Conservation (phyloP, 176 grass and related monocot genomes). For the Calamus simplicifolius region DNA sequence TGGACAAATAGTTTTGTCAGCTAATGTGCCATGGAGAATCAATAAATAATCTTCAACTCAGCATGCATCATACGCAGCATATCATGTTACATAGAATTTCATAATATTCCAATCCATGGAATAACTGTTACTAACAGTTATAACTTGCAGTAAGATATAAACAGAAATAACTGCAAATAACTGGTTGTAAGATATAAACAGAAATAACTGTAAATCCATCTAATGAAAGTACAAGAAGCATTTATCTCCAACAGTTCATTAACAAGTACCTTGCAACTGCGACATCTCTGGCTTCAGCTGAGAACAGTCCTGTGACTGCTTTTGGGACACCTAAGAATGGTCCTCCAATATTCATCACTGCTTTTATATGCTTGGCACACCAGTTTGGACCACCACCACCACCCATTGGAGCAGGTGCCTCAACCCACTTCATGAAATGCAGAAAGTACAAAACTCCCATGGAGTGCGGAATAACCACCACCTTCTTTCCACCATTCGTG, state of each 20-base stretch:
- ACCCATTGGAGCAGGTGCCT: slow-evolving; percentile 85
- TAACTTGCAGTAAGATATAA: no score
- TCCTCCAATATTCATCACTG: slow-evolving; percentile 88
- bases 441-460: slow-evolving; percentile 98
- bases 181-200: no score
- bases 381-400: slow-evolving; percentile 83
- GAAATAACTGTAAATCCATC: no score
- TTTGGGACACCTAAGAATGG: slow-evolving; percentile 96
- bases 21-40: no score
- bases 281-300: slow-evolving; percentile 97
- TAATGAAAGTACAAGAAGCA: no score
- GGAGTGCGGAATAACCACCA: slow-evolving; percentile 94
- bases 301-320: slow-evolving; percentile 84
- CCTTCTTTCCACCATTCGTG: slow-evolving; percentile 93
- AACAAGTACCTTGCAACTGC: slow-evolving; percentile 74
- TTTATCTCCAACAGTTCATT: background rate
- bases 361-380: slow-evolving; percentile 93
- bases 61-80: no score
- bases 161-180: no score
- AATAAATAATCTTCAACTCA: no score
- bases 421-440: slow-evolving; percentile 99
- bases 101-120: no score
- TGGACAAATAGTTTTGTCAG: no score
- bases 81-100: no score
- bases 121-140: no score